These are phyloP conservation scores for Bolboschoenus planiculmis DNA, from an alignment of 176 grass and related monocot genomes.

Conservation along the genomic window DNA sequence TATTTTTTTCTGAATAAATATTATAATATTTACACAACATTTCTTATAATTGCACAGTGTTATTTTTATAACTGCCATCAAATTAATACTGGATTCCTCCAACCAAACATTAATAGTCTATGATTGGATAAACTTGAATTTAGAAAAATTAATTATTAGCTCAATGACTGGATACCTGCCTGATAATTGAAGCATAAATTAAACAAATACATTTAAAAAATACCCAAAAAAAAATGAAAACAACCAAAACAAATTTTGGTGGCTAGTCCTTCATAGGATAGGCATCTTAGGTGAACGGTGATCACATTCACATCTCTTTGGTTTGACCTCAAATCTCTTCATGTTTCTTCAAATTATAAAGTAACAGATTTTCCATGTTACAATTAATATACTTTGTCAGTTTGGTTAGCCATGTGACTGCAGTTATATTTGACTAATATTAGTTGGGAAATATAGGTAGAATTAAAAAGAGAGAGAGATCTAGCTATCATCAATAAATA, in stretches of 20 bases:
- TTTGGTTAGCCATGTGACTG: conserved; percentile 14
- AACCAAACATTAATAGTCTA: background rate
- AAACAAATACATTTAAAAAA: background rate
- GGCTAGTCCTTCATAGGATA: background rate
- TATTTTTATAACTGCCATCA: background rate
- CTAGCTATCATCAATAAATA: background rate
- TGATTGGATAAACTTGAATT: background rate
- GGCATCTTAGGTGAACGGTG: background rate
- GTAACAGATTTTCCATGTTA: conserved; percentile 10
- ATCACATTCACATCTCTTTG: conserved; percentile 16
- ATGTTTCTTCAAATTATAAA: background rate
- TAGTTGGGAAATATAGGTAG: background rate
- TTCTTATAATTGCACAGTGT: background rate
- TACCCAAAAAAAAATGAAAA: background rate
- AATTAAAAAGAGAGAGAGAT: conserved; percentile 1
- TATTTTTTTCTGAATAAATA: background rate
- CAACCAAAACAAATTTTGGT: background rate
- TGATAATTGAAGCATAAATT: background rate
- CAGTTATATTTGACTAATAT: conserved; percentile 24
- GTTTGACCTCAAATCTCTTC: conserved; percentile 7
- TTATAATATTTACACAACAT: background rate
- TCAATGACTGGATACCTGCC: background rate
- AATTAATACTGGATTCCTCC: background rate
- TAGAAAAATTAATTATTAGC: background rate
- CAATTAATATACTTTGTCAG: conserved; percentile 9